Percentiles rank a stretch among this genome's conserved stretches.
Conservation (phyloP, 1,139 yeast species). For the Zhuliangozyma blackwelliae region DNA sequence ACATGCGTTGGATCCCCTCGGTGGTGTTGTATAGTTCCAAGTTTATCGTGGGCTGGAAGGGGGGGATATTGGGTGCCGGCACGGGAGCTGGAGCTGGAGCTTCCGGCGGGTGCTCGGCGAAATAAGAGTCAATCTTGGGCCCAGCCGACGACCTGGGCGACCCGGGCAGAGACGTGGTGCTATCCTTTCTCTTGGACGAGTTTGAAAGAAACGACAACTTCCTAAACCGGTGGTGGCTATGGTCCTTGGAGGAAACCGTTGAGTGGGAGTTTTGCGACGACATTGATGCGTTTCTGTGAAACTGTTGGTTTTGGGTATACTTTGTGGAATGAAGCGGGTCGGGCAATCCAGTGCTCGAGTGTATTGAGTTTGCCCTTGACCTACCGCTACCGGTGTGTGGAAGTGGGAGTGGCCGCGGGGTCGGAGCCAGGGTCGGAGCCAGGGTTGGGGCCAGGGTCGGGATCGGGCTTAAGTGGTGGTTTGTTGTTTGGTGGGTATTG, state of each 20-base stretch:
- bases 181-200: slow-evolving; percentile 4
- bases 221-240: slow-evolving; percentile 5
- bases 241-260: neutral
- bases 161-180: slow-evolving; percentile 3
- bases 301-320: slow-evolving; percentile 6
- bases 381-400: neutral
- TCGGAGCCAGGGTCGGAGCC: too few species aligned
- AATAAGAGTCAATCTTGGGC: slow-evolving; percentile 5
- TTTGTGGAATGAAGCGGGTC: neutral
- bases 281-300: slow-evolving; percentile 7
- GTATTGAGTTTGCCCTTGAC: slow-evolving; percentile 8
- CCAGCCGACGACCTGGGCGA: slow-evolving; percentile 2
- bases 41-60: slow-evolving; percentile 21
- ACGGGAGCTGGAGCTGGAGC: neutral
- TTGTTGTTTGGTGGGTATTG: too few species aligned
- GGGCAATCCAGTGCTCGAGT: slow-evolving; percentile 1
- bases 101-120: slow-evolving; percentile 4
- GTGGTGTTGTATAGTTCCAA: slow-evolving; percentile 23
- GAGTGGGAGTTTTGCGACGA: slow-evolving; percentile 4
- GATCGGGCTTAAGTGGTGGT: too few species aligned
- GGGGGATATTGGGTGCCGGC: slow-evolving; percentile 3
- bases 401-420: too few species aligned
- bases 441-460: too few species aligned
- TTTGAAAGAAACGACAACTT: slow-evolving; percentile 10
- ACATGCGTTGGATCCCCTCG: slow-evolving; percentile 17